Evolutionary conservation across 495 filamentous ascomycete genomes (phyloP), one percentile per base, ranked within the genome.

Genomic region (Aspergillus indologenus): DNA sequence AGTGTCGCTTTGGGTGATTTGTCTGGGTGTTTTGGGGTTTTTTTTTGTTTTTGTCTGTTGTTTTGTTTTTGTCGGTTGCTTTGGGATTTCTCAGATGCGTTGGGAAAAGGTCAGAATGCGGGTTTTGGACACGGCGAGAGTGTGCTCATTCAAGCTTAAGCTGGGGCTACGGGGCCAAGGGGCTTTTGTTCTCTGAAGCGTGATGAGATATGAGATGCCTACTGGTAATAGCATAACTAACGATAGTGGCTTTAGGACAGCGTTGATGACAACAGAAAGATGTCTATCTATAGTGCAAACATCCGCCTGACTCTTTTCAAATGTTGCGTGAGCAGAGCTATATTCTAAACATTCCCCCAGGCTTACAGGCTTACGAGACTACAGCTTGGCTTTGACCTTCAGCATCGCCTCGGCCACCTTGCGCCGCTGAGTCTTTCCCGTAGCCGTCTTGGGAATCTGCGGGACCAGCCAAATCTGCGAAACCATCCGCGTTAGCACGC

Each of bases 371-470:
- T 11, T 14, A 40, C 5, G 26, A 40, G 18, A 47, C 51, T 67
- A 79, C 52, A 78, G 61, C 58, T 76, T 78, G 12, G 75, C 65
- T 61, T 71, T 76, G 17, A 67, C 69, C 49, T 85, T 87, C 67
- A 83, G 72, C 87, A 94, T 92, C 15, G 81, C 79, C 71, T 92
- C 87, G 5, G 90, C 90, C 12, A 93, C 89, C 60, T 90, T 87
- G 31, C 89, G 80, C 54, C 90, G 75, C 73, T 93, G 90, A 53
- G 93, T 85, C 76, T 93, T 95, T 24, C 90, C 90, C 8, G 90
- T 95, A n/a, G 90, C 88, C 21, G 90, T 95, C 76, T 93, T 93
- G 40, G 90, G 90, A 83, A 94, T 92, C 56, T 84, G 72, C 54
- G 89, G 78, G 6, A 87, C 90, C 61, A 91, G 90, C 72, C 86